Base-by-base conservation (phyloP, 768 basidiomycete species). In the Tephrocybe sp. region DNA sequence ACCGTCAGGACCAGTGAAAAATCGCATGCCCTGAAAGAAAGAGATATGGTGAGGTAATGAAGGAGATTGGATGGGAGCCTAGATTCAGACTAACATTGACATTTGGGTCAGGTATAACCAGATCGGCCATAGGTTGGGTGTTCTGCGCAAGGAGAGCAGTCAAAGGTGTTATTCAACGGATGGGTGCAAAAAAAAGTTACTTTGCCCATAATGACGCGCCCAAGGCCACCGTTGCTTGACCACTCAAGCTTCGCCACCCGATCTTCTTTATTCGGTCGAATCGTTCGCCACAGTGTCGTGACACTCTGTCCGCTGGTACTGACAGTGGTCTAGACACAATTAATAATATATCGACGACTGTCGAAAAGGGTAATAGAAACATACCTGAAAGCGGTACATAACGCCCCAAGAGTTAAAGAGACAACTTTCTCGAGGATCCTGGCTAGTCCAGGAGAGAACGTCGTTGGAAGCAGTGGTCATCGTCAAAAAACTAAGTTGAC, bases 211-310 rank as follows among this genome's bases (percentile, higher is more conserved):
- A 87, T 76, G 60, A 89, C 85, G 61, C 90, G 88, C 54, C 90
- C 90, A 45, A 92, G 84, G 50, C 87, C 84, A 54, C 89, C 90
- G 58, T 82, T 89, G 42, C 84, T 73, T 49, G 87, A 80, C 90
- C 90, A 93, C 68, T 93, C 91, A 47, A 92, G 80, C 72, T 84
- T 90, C 57, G 90, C 90, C 62, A 92, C 85, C 39, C 89, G 84
- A 66, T 93, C 90, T 72, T 92, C 89, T 65, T 87, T 89, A 72
- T 86, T 89, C 52, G 86, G 77, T 45, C 89, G 86, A 61, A 89
- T 85, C n/a, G 85, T 72, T 52, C 87, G 83, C 82, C 81, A 89
- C 50, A 92, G 73, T 17, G 87, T 90, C 19, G 89, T 91, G 48
- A 86, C 77, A 59, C 78, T 85, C 62, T 82, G 79, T 19, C 87